phyloP scores from a whole-genome alignment of 2,329 filamentous ascomycete genomes.

The Graphiopsis chlorocephala region DNA sequence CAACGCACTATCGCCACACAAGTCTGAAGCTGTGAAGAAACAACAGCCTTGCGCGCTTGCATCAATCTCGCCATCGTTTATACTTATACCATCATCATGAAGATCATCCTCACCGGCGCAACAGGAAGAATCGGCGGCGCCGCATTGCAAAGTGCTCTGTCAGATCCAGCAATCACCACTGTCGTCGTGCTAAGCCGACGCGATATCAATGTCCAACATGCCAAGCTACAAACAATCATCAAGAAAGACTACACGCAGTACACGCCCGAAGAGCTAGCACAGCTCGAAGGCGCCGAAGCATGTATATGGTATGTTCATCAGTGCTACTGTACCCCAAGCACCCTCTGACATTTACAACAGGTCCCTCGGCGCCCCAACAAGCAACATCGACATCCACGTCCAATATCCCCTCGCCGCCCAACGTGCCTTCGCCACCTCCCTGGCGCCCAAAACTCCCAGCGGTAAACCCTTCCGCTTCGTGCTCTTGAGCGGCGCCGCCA shows the following conservation, averaged over 20 bases:
- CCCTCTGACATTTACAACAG: conserved; percentile 29
- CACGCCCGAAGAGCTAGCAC: conserved; percentile 39
- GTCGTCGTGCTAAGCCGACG: conserved; percentile 53
- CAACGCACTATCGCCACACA: not conserved
- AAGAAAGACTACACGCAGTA: conserved; percentile 55
- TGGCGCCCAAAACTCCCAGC: conserved; percentile 20
- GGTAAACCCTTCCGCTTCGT: conserved; percentile 40
- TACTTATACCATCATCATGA: conserved; percentile 42
- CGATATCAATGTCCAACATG: conserved; percentile 42
- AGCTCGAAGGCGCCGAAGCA: conserved; percentile 40
- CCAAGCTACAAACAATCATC: conserved; percentile 52
- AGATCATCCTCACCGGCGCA: conserved; percentile 56
- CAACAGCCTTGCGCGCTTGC: not conserved
- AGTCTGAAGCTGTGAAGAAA: not conserved
- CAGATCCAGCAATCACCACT: conserved; percentile 47
- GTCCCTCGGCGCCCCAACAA: conserved; percentile 28
- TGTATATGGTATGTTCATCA: conserved; percentile 39
- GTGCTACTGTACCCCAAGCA: no score
- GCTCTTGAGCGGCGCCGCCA: conserved; percentile 35
- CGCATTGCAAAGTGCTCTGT: conserved; percentile 51
- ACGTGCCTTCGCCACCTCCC: conserved; percentile 28
- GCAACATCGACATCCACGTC: conserved; percentile 32
- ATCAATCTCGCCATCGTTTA: not conserved
- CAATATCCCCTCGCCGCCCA: conserved; percentile 36
- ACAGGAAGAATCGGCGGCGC: conserved; percentile 55